Conservation (phyloP, 306 rosid genomes). For the Glycine soja region DNA sequence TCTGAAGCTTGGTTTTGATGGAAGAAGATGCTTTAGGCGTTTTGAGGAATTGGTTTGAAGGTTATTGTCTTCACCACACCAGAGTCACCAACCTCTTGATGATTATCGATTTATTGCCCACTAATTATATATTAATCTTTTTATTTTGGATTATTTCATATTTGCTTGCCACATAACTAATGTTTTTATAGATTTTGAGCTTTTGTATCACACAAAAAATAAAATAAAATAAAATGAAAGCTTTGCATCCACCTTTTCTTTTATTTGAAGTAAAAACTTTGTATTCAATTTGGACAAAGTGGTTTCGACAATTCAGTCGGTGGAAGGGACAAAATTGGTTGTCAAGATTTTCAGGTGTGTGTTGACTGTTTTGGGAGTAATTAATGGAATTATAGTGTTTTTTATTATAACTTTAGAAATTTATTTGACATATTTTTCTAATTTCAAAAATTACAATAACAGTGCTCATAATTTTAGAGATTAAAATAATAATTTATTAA, state of each 20-base stretch:
- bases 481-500: no score
- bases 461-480: no score
- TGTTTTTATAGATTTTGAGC: neutral
- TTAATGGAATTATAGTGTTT: neutral
- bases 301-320: neutral
- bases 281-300: neutral
- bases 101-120: neutral
- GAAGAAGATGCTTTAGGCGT: neutral
- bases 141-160: neutral
- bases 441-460: no score
- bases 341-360: neutral
- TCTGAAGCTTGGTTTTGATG: constrained; percentile 35
- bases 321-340: neutral
- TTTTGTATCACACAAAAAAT: no score
- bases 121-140: neutral
- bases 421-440: no score
- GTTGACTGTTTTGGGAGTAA: neutral
- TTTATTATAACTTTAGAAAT: no score
- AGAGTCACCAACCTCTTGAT: constrained; percentile 17
- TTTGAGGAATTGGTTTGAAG: constrained; percentile 21
- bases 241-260: neutral
- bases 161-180: neutral
- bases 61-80: constrained; percentile 13
- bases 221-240: neutral
- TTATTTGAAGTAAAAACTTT: constrained; percentile 14